A percentile compares a stretch with the other conserved stretches of the same genome.
phyloP scores from a whole-genome alignment of 148 eudicot species.

The Vaccinium vitisidaea region DNA sequence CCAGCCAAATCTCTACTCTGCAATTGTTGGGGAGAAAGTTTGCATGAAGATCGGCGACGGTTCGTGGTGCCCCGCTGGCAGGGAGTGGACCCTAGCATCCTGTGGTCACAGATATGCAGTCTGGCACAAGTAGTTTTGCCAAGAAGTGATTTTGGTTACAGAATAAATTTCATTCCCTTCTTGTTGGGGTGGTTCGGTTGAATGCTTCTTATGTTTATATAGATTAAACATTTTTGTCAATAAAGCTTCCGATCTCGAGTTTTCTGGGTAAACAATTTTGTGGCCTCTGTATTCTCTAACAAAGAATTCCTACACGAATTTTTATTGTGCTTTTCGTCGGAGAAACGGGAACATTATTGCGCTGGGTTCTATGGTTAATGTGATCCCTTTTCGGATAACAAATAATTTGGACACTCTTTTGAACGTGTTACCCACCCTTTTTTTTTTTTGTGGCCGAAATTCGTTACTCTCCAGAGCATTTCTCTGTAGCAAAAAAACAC shows the following conservation, averaged over 20 bases:
- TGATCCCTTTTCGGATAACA: no score
- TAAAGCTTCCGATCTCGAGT: background rate
- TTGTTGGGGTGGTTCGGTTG: conserved; percentile 1
- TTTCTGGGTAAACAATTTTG: background rate
- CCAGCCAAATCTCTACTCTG: conserved; percentile 75
- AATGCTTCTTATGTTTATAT: background rate
- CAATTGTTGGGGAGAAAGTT: conserved; percentile 70
- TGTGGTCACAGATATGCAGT: conserved; percentile 79
- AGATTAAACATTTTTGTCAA: background rate
- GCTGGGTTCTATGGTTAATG: background rate
- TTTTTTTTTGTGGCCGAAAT: no score
- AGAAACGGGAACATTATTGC: background rate
- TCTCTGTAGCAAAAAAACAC: no score
- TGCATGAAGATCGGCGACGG: conserved; percentile 90
- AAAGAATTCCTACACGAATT: background rate
- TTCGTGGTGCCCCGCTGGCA: conserved; percentile 82
- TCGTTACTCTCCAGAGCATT: no score
- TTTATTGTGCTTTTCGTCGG: background rate
- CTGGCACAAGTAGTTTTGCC: conserved; percentile 51
- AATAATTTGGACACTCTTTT: no score
- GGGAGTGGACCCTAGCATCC: conserved; percentile 81
- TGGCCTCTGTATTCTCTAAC: background rate
- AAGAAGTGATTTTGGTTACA: background rate
- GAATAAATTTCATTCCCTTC: background rate
- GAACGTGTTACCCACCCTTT: no score